Percentiles rank a stretch among this genome's conserved stretches.
Conservation (phyloP, 345 rosid species). For the Theobroma cacao region DNA sequence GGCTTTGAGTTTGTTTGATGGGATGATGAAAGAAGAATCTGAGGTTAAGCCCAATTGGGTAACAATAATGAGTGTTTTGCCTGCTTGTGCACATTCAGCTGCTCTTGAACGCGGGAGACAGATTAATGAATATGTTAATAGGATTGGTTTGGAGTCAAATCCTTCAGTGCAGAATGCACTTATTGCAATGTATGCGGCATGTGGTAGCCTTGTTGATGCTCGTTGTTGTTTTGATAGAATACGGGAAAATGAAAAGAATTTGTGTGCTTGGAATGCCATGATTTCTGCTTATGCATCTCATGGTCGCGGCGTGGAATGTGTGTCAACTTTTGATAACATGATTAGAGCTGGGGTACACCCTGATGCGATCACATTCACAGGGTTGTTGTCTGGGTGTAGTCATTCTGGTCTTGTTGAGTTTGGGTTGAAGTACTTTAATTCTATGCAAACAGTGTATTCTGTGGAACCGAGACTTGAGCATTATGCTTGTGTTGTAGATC, state of each 20-base stretch:
- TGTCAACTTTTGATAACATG: conserved; percentile 27
- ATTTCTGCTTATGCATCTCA: conserved; percentile 32
- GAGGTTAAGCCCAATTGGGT: conserved; percentile 50
- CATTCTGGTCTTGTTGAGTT: conserved; percentile 43
- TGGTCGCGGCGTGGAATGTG: conserved; percentile 35
- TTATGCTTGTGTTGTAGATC: conserved; percentile 34
- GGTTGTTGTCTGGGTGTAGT: conserved; percentile 43
- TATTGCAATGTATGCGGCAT: conserved; percentile 2
- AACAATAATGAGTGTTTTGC: conserved; percentile 26
- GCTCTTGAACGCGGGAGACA: conserved; percentile 41
- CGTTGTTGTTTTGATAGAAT: conserved; percentile 2
- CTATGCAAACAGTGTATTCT: conserved; percentile 11
- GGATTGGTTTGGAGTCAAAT: background rate
- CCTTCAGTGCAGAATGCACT: conserved; percentile 9
- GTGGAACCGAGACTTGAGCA: conserved; percentile 24
- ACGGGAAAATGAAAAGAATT: background rate
- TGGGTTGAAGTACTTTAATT: conserved; percentile 27
- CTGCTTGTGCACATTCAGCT: conserved; percentile 38
- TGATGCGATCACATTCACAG: conserved; percentile 34
- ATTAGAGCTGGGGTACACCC: conserved; percentile 31
- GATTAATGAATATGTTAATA: conserved; percentile 18
- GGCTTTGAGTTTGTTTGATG: conserved; percentile 42
- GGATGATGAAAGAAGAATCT: conserved; percentile 38
- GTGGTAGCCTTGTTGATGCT: conserved; percentile 8
- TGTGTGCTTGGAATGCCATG: conserved; percentile 15